Evolutionary conservation across 805 yeast genomes (phyloP), one percentile per base, ranked within the genome.

Genomic region (Metschnikowia proteae): DNA sequence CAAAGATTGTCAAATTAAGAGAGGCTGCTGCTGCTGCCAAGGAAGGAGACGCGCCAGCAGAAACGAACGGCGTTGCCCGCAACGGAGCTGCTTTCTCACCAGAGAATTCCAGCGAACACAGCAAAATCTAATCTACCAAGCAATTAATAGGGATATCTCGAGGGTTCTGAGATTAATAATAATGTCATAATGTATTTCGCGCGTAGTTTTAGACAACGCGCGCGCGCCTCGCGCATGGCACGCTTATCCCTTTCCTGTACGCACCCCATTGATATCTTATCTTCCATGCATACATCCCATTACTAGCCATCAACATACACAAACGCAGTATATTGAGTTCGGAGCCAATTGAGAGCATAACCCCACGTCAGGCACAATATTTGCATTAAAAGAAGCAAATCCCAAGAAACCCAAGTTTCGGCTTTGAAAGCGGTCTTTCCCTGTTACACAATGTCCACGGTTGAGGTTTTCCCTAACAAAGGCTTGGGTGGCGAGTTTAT

Each of bases 1-100:
- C 76, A 5, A 64, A 68, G 46, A 46, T 70, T 25, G 71, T 66
- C 38, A 63, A 61, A 54, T 60, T 71, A 51, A 66, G 66, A 54
- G 58, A 56, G 45, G 54, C 64, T 3, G 58, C 64, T 25, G 45
- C 58, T 25, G 53, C 56, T 23, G 55, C 58, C 28, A 50, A 52
- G 47, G 48, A 45, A 31, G 45, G 36, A 28, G 46, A 47, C 9
- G 43, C 25, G 35, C 51, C 44, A 2, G 31, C 38, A 6, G 35
- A 40, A 38, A 46, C 51, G 6, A 40, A 50, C n/a, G 60, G 58
- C 11, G 47, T 46, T 25, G 50, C 59, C 6, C 36, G 50, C 7
- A 44, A 50, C 25, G 58, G 59, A 22, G 52, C 48, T 26, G 46
- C 49, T 8, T 43, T 53, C 36, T 55, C 58, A 10, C 55, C 58